Evolutionary conservation across 495 filamentous ascomycete species (phyloP), one percentile per base, ranked within the genome.

Genomic region (Margaritispora aquatica): DNA sequence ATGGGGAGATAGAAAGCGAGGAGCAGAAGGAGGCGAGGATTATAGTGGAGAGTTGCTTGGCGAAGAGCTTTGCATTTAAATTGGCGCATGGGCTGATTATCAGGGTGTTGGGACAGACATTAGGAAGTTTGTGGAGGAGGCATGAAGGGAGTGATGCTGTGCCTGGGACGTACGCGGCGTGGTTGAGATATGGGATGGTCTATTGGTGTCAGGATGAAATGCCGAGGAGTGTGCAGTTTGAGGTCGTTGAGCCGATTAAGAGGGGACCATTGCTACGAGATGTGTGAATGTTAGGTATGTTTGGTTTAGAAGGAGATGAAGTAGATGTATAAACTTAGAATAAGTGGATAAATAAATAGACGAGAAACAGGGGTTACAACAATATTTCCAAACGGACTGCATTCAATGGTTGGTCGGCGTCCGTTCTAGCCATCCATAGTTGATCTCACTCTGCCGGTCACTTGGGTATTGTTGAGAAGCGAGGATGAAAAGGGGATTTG

Each of bases 51-150:
- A 70, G 60, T 21, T 78, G 76, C 54, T 60, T 82, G 54, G 62
- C 55, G 46, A 71, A 62, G 57, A 78, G 77, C 55, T 81, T 77
- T 65, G 74, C 70, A 15, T 76, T 81, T 58, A 83, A 82, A 69
- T 63, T 84, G 15, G 79, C 75, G 0, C 79, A 82, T 66, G 79
- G 79, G 0, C 56, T 80, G 26, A 80, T 80, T 34, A 48, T 80
- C 26, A 68, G 70, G 19, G 73, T 81, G 0, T 66, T 70, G 13
- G 71, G 71, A 22, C 66, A 71, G 4, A 80, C 77, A 2, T 57
- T 80, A 13, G 75, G 77, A 17, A 73, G 72, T 36, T 59, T 78
- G 55, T 80, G 77, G 77, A 70, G 75, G 68, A 73, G 70, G 48
- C 44, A 78, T 65, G 69, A 71, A 13, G 77, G 76, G 19, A 71